Percentiles rank a stretch among this genome's conserved stretches.
phyloP scores from a whole-genome alignment of 2,329 filamentous ascomycete genomes.

The Venturiaceae sp. region DNA sequence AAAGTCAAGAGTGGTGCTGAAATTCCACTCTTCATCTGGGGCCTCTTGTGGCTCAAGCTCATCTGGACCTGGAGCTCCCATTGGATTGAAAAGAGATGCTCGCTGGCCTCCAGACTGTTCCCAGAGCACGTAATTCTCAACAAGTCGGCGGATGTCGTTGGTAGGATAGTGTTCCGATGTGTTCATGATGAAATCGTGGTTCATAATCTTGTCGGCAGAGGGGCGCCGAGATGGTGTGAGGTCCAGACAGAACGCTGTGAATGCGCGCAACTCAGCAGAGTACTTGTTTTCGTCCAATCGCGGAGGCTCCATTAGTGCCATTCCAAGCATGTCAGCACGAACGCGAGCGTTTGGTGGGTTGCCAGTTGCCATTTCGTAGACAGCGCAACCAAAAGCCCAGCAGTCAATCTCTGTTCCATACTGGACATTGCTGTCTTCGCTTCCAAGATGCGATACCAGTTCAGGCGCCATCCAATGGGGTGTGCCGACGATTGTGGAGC shows the following conservation, averaged over 20 bases:
- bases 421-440: slow-evolving; percentile 45
- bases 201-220: slow-evolving; percentile 57
- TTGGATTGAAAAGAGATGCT: slow-evolving; percentile 52
- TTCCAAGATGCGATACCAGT: slow-evolving; percentile 46
- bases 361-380: slow-evolving; percentile 73
- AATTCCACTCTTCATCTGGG: slow-evolving; percentile 51
- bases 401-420: slow-evolving; percentile 55
- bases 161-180: slow-evolving; percentile 56
- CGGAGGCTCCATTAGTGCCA: slow-evolving; percentile 52
- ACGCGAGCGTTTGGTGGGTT: slow-evolving; percentile 59
- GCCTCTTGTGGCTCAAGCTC: slow-evolving; percentile 32
- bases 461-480: slow-evolving; percentile 84
- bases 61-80: slow-evolving; percentile 47
- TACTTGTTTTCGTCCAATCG: slow-evolving; percentile 63
- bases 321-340: slow-evolving; percentile 39
- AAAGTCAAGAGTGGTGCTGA: slow-evolving; percentile 54
- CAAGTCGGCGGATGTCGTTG: slow-evolving; percentile 51
- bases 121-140: slow-evolving; percentile 66
- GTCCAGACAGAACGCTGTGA: slow-evolving; percentile 65
- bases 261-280: slow-evolving; percentile 56
- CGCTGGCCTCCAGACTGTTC: slow-evolving; percentile 64
- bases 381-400: slow-evolving; percentile 75
- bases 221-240: slow-evolving; percentile 60
- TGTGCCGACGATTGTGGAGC: slow-evolving; percentile 73
- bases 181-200: slow-evolving; percentile 58